phyloP scores from a whole-genome alignment of 2,329 filamentous ascomycete genomes.

The Polychaeton citri region DNA sequence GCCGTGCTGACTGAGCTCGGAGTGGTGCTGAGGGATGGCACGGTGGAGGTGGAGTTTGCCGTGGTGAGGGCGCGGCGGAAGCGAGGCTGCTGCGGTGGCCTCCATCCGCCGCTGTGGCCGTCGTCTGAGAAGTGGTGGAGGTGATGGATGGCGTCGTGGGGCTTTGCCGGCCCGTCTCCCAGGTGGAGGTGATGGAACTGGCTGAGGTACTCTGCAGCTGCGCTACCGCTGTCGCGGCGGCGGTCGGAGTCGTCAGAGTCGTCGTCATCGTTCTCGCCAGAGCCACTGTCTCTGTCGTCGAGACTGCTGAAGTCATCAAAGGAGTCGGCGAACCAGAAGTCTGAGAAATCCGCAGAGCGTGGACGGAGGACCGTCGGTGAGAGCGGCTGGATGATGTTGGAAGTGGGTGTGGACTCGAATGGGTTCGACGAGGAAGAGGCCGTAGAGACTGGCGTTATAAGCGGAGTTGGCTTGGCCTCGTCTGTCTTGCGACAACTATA shows the following conservation, averaged over 20 bases:
- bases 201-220: slow-evolving; percentile 27
- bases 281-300: slow-evolving; percentile 1
- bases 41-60: slow-evolving; percentile 18
- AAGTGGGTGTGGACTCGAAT: slow-evolving; percentile 17
- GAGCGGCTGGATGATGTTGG: slow-evolving; percentile 34
- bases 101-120: not conserved
- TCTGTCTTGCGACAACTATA: slow-evolving; percentile 33
- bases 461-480: slow-evolving; percentile 19
- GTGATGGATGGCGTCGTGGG: slow-evolving; percentile 3
- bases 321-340: slow-evolving; percentile 19
- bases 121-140: not conserved
- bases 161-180: slow-evolving; percentile 10
- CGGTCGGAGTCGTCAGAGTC: slow-evolving; percentile 5
- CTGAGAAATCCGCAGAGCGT: slow-evolving; percentile 27
- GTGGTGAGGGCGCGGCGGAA: slow-evolving; percentile 2
- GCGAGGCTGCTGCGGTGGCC: not conserved
- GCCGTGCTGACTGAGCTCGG: slow-evolving; percentile 31
- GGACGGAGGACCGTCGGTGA: slow-evolving; percentile 30
- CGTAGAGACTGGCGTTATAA: slow-evolving; percentile 12
- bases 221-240: slow-evolving; percentile 20
- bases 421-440: slow-evolving; percentile 15
- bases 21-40: slow-evolving; percentile 34
- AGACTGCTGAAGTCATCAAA: slow-evolving; percentile 3
- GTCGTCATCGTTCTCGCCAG: slow-evolving; percentile 2
- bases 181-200: slow-evolving; percentile 24